phyloP scores from a whole-genome alignment of 441 rosid genomes.

The Sinapis alba region DNA sequence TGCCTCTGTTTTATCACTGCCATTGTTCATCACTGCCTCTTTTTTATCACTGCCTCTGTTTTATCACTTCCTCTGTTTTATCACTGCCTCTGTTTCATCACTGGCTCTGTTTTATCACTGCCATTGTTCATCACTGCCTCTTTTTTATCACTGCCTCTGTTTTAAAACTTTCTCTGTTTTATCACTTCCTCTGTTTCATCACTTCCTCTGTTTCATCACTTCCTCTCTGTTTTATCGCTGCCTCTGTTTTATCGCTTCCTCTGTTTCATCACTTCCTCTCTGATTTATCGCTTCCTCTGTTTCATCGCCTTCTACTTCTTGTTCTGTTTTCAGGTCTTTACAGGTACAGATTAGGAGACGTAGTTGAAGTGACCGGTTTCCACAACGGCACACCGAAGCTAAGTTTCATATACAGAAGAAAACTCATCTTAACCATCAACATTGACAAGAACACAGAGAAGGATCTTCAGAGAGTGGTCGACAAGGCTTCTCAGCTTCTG shows the following conservation, averaged over 20 bases:
- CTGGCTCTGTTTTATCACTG: not conserved
- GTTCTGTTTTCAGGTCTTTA: constrained; percentile 62
- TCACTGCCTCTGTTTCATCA: no score
- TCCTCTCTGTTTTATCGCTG: not conserved
- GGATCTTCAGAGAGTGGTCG: constrained; percentile 80
- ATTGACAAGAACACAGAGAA: constrained; percentile 94
- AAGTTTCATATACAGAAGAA: constrained; percentile 81
- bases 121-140: no score
- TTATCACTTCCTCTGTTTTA: not conserved
- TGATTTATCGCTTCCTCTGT: not conserved
- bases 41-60: not conserved
- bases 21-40: not conserved
- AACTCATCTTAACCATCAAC: constrained; percentile 72
- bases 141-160: no score
- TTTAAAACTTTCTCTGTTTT: no score
- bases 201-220: not conserved
- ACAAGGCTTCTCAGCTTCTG: constrained; percentile 58
- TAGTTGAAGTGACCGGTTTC: constrained; percentile 82
- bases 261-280: not conserved
- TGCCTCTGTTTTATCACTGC: not conserved
- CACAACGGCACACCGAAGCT: constrained; percentile 78
- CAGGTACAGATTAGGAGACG: constrained; percentile 77
- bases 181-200: not conserved
- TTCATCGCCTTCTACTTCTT: not conserved
- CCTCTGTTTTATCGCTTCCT: not conserved